These are phyloP conservation scores for Farysia itapuensis DNA, from an alignment of 1,284 basidiomycete genomes.

Conservation along the genomic window DNA sequence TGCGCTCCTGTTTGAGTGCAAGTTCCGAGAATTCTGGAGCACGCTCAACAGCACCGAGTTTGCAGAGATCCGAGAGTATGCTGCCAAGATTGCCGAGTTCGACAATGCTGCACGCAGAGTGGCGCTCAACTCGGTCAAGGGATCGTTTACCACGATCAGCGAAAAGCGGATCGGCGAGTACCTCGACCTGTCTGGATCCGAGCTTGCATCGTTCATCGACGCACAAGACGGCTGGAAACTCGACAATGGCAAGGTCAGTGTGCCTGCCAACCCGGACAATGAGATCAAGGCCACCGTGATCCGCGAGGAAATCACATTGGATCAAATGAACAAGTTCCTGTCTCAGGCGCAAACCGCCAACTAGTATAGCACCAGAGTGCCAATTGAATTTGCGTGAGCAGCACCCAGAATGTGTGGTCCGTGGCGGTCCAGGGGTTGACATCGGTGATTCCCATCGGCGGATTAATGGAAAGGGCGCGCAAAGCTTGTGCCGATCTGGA, in stretches of 20 bases:
- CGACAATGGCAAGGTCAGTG: constrained; percentile 69
- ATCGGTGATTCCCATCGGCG: not conserved
- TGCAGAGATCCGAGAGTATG: constrained; percentile 77
- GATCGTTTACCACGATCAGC: constrained; percentile 76
- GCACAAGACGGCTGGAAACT: constrained; percentile 74
- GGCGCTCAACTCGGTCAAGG: constrained; percentile 73
- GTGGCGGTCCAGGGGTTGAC: constrained; percentile 17
- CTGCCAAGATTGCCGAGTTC: constrained; percentile 76
- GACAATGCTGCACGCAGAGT: constrained; percentile 77
- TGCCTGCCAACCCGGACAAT: constrained; percentile 69
- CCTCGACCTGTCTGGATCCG: constrained; percentile 71
- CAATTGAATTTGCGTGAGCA: no score
- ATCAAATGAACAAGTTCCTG: constrained; percentile 62
- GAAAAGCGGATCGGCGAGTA: constrained; percentile 72
- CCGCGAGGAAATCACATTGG: constrained; percentile 82
- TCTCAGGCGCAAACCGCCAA: constrained; percentile 40
- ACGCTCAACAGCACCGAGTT: constrained; percentile 63
- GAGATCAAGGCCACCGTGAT: constrained; percentile 91
- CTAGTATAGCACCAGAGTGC: no score
- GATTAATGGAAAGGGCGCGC: no score
- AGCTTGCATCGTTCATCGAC: constrained; percentile 69
- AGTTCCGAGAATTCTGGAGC: constrained; percentile 86
- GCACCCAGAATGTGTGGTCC: no score
- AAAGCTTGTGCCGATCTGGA: no score
- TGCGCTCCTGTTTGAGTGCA: constrained; percentile 78